Evolutionary conservation across 768 basidiomycete species (phyloP).

Genomic region (Hemileccinum rubropunctum): DNA sequence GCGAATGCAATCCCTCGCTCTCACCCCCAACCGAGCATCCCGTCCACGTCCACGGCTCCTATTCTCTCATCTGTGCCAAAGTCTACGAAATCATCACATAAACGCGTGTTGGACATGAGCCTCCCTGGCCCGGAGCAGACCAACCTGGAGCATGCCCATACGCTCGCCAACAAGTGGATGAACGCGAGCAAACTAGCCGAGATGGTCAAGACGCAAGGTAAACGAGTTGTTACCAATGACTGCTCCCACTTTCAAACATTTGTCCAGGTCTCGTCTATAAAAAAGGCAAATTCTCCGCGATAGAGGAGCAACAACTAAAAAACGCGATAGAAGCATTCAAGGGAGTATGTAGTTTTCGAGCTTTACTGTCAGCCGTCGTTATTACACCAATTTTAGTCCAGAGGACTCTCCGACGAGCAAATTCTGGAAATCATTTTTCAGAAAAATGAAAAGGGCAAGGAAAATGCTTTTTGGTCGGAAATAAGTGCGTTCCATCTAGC

Average conservation of each 20-base stretch:
- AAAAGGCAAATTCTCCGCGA: slow-evolving; percentile 83
- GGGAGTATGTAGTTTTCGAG: slow-evolving; percentile 39
- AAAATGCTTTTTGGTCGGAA: slow-evolving; percentile 75
- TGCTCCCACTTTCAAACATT: slow-evolving; percentile 1
- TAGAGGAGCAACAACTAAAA: slow-evolving; percentile 66
- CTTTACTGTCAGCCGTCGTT: neutral
- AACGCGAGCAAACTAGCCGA: slow-evolving; percentile 65
- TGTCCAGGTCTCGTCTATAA: slow-evolving; percentile 74
- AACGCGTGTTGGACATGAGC: slow-evolving; percentile 43
- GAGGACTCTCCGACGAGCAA: slow-evolving; percentile 52
- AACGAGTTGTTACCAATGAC: neutral
- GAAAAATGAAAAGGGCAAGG: slow-evolving; percentile 55
- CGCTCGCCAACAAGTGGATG: slow-evolving; percentile 81
- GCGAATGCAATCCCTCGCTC: slow-evolving; percentile 29
- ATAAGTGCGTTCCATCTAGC: slow-evolving; percentile 53
- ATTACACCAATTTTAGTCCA: slow-evolving; percentile 36
- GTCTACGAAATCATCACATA: slow-evolving; percentile 34
- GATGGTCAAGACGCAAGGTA: slow-evolving; percentile 68
- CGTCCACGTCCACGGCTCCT: slow-evolving; percentile 39
- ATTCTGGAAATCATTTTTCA: slow-evolving; percentile 66
- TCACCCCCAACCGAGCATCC: slow-evolving; percentile 39
- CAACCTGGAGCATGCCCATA: slow-evolving; percentile 57
- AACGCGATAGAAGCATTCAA: slow-evolving; percentile 64
- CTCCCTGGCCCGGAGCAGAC: slow-evolving; percentile 39
- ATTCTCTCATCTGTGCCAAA: slow-evolving; percentile 42